Conservation (phyloP, 192 early-diverging fungal genomes). For the Coemansia sp. region DNA sequence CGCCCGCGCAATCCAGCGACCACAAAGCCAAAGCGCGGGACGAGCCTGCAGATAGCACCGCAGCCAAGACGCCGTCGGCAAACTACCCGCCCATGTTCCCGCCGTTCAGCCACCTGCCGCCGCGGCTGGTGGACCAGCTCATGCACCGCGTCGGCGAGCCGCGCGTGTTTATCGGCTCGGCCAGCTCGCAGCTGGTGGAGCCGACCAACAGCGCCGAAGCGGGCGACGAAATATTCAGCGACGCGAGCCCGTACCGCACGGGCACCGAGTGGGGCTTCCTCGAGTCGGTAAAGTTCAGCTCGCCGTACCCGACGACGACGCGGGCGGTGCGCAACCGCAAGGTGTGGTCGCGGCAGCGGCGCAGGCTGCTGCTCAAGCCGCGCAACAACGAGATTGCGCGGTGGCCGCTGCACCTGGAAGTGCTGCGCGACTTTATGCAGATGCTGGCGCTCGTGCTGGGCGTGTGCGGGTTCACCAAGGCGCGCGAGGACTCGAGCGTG, state of each 20-base stretch:
- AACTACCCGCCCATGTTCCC: conserved; percentile 36
- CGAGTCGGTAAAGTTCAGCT: conserved; percentile 45
- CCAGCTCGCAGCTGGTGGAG: conserved; percentile 21
- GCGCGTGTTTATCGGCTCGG: conserved; percentile 44
- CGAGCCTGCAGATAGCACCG: background rate
- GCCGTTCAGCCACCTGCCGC: conserved; percentile 53
- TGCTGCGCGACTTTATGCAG: conserved; percentile 47
- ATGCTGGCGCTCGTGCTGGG: conserved; percentile 37
- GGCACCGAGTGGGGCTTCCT: conserved; percentile 52
- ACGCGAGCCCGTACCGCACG: conserved; percentile 38
- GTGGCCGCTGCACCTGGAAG: conserved; percentile 40
- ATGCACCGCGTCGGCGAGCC: conserved; percentile 52
- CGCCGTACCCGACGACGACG: conserved; percentile 33
- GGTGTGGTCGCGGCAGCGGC: conserved; percentile 14
- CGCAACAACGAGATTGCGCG: conserved; percentile 27
- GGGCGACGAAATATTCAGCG: conserved; percentile 12
- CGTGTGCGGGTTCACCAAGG: conserved; percentile 26
- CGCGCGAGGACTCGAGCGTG: conserved; percentile 30
- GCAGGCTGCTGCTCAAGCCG: conserved; percentile 22
- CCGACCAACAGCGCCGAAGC: conserved; percentile 10
- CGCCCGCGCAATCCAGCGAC: background rate
- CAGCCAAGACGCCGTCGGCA: background rate
- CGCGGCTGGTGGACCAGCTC: conserved; percentile 31
- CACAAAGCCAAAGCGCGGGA: background rate
- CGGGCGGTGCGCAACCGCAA: conserved; percentile 18